phyloP scores from a whole-genome alignment of 208 protist species.

The Borovskyia barvae region DNA sequence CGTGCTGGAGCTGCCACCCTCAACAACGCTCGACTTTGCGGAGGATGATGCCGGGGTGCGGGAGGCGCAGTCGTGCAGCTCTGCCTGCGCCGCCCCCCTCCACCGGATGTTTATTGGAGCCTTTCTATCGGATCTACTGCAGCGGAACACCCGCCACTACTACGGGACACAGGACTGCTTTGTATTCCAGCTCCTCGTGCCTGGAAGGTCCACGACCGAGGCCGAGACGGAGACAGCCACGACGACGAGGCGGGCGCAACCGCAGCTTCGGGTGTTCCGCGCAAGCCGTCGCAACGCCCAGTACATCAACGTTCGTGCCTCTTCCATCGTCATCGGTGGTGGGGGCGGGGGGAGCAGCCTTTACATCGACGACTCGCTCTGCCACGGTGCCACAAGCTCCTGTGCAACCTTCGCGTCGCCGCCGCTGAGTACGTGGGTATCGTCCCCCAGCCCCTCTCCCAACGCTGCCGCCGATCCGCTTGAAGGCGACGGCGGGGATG shows the following conservation, averaged over 20 bases:
- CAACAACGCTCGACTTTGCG: constrained; percentile 33
- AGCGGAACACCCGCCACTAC: constrained; percentile 45
- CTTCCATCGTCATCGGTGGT: constrained; percentile 67
- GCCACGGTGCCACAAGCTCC: constrained; percentile 48
- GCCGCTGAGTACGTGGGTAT: constrained; percentile 55
- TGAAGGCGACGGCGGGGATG: background rate
- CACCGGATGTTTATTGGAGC: constrained; percentile 59
- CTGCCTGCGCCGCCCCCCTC: background rate
- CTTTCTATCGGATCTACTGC: constrained; percentile 53
- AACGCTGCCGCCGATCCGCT: background rate
- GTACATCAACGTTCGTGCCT: constrained; percentile 57
- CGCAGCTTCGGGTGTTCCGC: constrained; percentile 41
- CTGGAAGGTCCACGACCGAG: background rate
- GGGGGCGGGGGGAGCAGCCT: constrained; percentile 55
- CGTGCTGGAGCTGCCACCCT: constrained; percentile 48
- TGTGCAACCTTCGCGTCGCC: constrained; percentile 71
- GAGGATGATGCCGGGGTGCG: constrained; percentile 36
- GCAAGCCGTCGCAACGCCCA: constrained; percentile 55
- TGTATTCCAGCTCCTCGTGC: constrained; percentile 73
- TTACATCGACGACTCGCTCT: constrained; percentile 51
- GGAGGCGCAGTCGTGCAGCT: constrained; percentile 7
- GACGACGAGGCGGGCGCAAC: constrained; percentile 1
- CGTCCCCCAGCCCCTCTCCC: constrained; percentile 1
- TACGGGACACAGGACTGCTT: constrained; percentile 72
- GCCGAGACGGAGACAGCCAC: background rate